phyloP scores from a whole-genome alignment of 768 basidiomycete genomes.

The Leccinum subtestaceum region DNA sequence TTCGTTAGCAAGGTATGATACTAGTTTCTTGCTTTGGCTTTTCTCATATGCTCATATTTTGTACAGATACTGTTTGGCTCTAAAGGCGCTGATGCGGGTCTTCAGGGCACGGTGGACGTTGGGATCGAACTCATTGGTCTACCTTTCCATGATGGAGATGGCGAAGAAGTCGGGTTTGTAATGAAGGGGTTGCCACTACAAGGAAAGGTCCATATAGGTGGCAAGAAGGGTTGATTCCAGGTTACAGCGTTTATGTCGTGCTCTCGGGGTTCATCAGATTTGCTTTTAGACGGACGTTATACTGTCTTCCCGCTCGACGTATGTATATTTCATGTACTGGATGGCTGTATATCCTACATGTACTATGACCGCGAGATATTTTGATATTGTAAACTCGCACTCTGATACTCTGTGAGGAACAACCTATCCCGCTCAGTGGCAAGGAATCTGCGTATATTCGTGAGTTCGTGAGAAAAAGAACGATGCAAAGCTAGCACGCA shows the following conservation, averaged over 20 bases:
- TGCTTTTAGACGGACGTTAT: constrained; percentile 1
- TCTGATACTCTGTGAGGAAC: constrained; percentile 79
- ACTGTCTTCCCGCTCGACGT: constrained; percentile 2
- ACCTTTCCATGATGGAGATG: constrained; percentile 42
- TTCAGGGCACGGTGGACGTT: constrained; percentile 63
- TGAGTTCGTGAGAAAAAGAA: neutral
- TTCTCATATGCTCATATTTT: constrained; percentile 1
- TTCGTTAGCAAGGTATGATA: constrained; percentile 72
- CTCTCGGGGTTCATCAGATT: neutral
- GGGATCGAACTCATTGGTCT: constrained; percentile 58
- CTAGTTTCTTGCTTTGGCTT: neutral
- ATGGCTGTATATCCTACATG: neutral
- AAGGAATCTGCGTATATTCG: constrained; percentile 60
- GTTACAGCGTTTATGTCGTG: neutral
- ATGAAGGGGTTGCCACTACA: constrained; percentile 63
- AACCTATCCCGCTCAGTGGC: constrained; percentile 66
- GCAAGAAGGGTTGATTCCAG: constrained; percentile 44
- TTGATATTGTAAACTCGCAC: constrained; percentile 73
- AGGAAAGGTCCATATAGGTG: constrained; percentile 57
- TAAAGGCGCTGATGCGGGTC: constrained; percentile 65
- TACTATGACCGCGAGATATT: constrained; percentile 64
- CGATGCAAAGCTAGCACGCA: constrained; percentile 37
- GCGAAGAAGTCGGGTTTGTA: constrained; percentile 48
- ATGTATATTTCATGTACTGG: neutral
- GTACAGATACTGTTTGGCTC: constrained; percentile 65